Conservation (phyloP, 495 filamentous ascomycete species). For the Bathelium albidoporum region DNA sequence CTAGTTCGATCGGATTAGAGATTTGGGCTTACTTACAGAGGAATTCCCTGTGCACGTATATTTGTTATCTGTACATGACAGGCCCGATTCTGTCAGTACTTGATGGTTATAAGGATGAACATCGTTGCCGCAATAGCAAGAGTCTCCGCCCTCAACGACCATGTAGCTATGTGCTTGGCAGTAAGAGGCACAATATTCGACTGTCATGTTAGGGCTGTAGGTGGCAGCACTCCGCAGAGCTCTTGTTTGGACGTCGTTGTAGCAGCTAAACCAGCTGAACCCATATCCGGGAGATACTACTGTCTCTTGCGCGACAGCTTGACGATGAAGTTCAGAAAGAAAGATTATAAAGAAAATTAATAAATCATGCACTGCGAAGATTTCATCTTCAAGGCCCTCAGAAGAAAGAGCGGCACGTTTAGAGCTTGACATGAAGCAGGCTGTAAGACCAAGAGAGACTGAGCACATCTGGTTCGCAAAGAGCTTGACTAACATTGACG, state of each 20-base stretch:
- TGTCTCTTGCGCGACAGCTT: background rate
- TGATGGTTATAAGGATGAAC: background rate
- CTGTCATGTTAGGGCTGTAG: slow-evolving; percentile 10
- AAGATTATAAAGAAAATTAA: background rate
- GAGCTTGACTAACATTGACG: too few relatives aligned
- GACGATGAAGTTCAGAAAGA: background rate
- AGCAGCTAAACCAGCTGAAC: slow-evolving; percentile 13
- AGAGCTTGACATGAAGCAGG: too few relatives aligned
- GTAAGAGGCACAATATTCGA: slow-evolving; percentile 12
- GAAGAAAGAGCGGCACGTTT: background rate
- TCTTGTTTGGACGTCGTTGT: slow-evolving; percentile 13
- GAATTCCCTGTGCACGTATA: background rate
- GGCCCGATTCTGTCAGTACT: background rate
- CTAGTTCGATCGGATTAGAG: background rate
- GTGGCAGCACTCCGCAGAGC: background rate
- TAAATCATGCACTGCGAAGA: too few relatives aligned
- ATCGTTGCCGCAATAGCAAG: background rate
- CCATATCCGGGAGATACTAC: background rate
- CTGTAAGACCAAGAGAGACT: too few relatives aligned
- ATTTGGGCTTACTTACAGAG: background rate
- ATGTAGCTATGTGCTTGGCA: background rate
- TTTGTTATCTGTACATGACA: background rate
- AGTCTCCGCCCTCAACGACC: background rate
- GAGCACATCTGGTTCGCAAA: too few relatives aligned
- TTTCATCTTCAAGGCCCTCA: background rate